These are phyloP conservation scores for Botrytis porri DNA, from an alignment of 2,329 filamentous ascomycete species.

Conservation along the genomic window DNA sequence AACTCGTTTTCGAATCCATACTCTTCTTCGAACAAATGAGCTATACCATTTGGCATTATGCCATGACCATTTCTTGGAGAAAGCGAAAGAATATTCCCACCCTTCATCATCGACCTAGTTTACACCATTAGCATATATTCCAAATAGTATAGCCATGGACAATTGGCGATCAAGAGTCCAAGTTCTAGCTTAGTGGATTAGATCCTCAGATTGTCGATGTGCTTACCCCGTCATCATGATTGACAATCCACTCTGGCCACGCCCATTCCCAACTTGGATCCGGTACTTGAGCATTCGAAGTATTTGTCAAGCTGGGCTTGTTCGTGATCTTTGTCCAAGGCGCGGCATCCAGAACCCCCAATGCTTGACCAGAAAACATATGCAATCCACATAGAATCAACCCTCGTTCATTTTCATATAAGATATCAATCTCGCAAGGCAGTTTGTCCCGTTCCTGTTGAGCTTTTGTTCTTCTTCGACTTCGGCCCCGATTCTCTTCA, in stretches of 20 bases:
- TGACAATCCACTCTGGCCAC: constrained; percentile 63
- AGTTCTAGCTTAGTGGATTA: background rate
- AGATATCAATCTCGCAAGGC: constrained; percentile 68
- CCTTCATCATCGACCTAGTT: constrained; percentile 68
- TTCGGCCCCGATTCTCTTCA: constrained; percentile 26
- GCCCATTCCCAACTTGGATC: constrained; percentile 95
- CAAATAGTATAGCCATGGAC: background rate
- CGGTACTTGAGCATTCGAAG: constrained; percentile 84
- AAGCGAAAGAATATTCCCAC: constrained; percentile 95
- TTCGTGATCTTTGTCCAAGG: constrained; percentile 77
- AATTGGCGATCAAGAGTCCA: background rate
- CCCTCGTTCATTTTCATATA: constrained; percentile 95
- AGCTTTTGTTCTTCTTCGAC: constrained; percentile 16
- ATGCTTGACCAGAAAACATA: constrained; percentile 81
- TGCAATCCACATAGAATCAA: constrained; percentile 85
- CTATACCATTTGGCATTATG: constrained; percentile 91
- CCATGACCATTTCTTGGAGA: constrained; percentile 73
- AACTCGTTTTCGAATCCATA: constrained; percentile 80
- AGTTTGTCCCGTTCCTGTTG: constrained; percentile 13
- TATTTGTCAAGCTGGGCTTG: constrained; percentile 61
- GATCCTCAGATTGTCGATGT: background rate
- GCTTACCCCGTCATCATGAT: constrained; percentile 69
- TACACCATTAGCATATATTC: background rate
- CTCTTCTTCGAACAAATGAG: constrained; percentile 85
- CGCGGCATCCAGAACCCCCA: constrained; percentile 80